Conservation (phyloP, 228 moss, liverwort and hornwort genomes). For the Sphagnum magellanicum region DNA sequence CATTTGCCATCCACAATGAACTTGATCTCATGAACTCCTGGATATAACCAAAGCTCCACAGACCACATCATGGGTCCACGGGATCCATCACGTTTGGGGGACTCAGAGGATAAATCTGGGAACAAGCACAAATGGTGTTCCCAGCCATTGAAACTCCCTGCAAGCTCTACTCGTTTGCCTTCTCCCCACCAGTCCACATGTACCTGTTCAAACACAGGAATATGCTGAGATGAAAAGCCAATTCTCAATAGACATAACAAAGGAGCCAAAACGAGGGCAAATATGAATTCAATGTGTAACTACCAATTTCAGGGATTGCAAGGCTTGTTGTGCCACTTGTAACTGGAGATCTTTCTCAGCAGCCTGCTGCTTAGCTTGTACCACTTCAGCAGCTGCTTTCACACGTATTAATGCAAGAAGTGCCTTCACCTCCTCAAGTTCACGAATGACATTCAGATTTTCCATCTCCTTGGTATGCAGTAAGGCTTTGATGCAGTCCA, state of each 20-base stretch:
- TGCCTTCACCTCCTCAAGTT: constrained; percentile 80
- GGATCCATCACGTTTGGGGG: constrained; percentile 52
- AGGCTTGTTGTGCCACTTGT: constrained; percentile 61
- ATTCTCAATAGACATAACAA: too few relatives aligned
- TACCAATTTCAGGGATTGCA: constrained; percentile 70
- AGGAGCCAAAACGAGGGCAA: too few relatives aligned
- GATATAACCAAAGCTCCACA: constrained; percentile 69
- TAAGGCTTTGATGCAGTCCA: constrained; percentile 42
- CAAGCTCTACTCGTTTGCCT: constrained; percentile 73
- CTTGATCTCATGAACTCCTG: constrained; percentile 87
- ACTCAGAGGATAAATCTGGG: constrained; percentile 65
- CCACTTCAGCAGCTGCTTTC: constrained; percentile 70
- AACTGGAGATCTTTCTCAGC: constrained; percentile 60
- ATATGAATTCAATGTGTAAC: background rate
- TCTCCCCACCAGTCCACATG: constrained; percentile 98
- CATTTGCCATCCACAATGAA: constrained; percentile 88
- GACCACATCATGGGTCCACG: constrained; percentile 89
- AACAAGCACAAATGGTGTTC: constrained; percentile 54
- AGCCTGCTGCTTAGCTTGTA: constrained; percentile 62
- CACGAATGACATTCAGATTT: constrained; percentile 50
- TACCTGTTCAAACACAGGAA: constrained; percentile 24
- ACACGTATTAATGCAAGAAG: constrained; percentile 68
- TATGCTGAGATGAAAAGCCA: too few relatives aligned
- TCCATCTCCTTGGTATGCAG: constrained; percentile 60
- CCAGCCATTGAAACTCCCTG: constrained; percentile 97